Conservation (phyloP, 192 early-diverging fungal species). For the Umbelopsis sp. region DNA sequence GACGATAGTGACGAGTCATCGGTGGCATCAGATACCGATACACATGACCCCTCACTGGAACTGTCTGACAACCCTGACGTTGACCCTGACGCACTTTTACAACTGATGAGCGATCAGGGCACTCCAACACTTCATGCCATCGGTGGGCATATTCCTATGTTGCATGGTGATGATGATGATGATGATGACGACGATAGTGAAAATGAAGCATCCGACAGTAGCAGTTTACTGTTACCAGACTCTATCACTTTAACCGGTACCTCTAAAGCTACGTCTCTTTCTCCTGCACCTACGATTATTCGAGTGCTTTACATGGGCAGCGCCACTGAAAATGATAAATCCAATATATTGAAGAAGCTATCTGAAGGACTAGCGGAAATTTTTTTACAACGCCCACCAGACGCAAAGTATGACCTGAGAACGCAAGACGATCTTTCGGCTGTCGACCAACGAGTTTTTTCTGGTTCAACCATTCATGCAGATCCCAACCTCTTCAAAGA, state of each 20-base stretch:
- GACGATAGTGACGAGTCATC: constrained; percentile 7
- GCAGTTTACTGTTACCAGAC: not conserved
- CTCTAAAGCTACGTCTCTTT: not conserved
- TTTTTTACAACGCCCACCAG: not conserved
- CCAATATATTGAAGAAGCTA: constrained; percentile 30
- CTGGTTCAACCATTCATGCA: not conserved
- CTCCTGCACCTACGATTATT: constrained; percentile 7
- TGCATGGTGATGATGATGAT: not conserved
- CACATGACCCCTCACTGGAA: constrained; percentile 1
- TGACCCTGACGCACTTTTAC: constrained; percentile 9
- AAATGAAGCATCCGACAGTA: not conserved
- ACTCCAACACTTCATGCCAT: constrained; percentile 4
- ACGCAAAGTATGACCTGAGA: not conserved
- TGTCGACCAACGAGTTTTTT: not conserved
- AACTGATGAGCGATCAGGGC: constrained; percentile 12
- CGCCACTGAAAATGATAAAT: constrained; percentile 22
- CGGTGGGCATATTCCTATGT: not conserved
- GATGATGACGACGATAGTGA: constrained; percentile 2
- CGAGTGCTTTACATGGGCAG: constrained; percentile 35
- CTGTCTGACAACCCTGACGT: not conserved
- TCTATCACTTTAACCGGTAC: not conserved
- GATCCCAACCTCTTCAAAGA: constrained; percentile 17
- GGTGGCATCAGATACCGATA: not conserved
- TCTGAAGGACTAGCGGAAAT: constrained; percentile 22
- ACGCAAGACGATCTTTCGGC: not conserved